These are phyloP conservation scores for Sporothrix pseudoabietina DNA, from an alignment of 2,329 filamentous ascomycete species.

Conservation along the genomic window DNA sequence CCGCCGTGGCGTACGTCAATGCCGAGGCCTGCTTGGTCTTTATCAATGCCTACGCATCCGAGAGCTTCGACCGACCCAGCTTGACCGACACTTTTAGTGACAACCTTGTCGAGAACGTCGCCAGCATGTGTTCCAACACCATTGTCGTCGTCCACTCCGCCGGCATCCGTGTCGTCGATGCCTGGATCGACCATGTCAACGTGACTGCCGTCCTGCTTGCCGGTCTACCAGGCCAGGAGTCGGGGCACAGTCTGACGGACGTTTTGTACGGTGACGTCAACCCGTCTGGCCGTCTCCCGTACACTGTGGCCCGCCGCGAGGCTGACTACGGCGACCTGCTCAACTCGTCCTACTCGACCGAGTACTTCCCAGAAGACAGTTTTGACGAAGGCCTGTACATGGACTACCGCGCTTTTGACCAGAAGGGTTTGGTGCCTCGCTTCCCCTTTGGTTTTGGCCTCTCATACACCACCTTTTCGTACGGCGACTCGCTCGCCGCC, in stretches of 20 bases:
- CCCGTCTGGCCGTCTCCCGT: slow-evolving; percentile 50
- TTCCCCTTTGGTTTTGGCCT: slow-evolving; percentile 79
- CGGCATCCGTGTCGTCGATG: slow-evolving; percentile 52
- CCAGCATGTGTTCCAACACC: slow-evolving; percentile 57
- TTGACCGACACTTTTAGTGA: slow-evolving; percentile 71
- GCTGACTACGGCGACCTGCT: slow-evolving; percentile 45
- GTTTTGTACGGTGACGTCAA: slow-evolving; percentile 51
- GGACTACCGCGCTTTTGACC: slow-evolving; percentile 73
- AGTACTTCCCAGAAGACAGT: slow-evolving; percentile 60
- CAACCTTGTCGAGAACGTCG: slow-evolving; percentile 56
- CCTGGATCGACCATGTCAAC: slow-evolving; percentile 54
- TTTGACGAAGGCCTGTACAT: slow-evolving; percentile 77
- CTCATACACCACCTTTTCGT: slow-evolving; percentile 73
- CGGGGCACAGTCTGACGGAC: slow-evolving; percentile 48
- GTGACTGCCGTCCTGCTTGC: slow-evolving; percentile 56
- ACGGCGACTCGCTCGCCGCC: slow-evolving; percentile 47
- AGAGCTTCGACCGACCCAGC: slow-evolving; percentile 69
- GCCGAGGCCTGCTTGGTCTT: slow-evolving; percentile 67
- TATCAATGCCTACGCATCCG: slow-evolving; percentile 72
- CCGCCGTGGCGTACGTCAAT: slow-evolving; percentile 46
- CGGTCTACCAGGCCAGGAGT: slow-evolving; percentile 56
- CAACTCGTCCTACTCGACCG: slow-evolving; percentile 27
- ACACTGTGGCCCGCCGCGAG: slow-evolving; percentile 48
- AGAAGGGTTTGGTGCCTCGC: slow-evolving; percentile 62
- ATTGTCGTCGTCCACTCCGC: slow-evolving; percentile 67